phyloP scores from a whole-genome alignment of 148 eudicot species.

The Silene uniflora region DNA sequence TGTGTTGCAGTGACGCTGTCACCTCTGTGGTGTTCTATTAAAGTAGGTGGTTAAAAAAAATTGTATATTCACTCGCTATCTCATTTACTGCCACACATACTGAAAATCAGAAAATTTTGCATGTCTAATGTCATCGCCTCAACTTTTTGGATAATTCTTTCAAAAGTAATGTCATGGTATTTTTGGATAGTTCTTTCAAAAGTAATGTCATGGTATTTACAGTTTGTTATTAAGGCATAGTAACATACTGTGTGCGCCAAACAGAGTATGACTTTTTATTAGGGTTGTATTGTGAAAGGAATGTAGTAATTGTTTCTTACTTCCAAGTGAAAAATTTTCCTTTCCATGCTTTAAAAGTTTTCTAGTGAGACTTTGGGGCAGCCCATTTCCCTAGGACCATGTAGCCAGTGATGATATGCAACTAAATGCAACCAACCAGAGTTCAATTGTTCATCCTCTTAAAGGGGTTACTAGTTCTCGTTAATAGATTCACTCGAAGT shows the following conservation, averaged over 20 bases:
- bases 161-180: neutral
- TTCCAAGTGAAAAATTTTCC: too few species aligned
- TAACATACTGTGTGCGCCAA: too few species aligned
- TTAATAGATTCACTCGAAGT: neutral
- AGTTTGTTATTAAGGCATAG: too few species aligned
- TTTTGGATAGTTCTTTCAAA: neutral
- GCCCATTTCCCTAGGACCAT: too few species aligned
- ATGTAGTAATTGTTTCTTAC: too few species aligned
- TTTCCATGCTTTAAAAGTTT: too few species aligned
- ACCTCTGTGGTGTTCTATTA: neutral
- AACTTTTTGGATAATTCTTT: neutral
- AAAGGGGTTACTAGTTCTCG: neutral
- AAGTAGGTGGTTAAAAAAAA: neutral
- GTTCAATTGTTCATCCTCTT: too few species aligned
- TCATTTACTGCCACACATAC: neutral
- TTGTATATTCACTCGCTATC: neutral
- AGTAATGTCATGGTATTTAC: neutral
- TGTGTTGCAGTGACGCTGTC: neutral
- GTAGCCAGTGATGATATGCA: too few species aligned
- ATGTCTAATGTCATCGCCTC: constrained; percentile 2
- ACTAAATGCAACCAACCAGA: too few species aligned
- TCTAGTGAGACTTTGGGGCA: too few species aligned
- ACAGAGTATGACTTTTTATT: too few species aligned
- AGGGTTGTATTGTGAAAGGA: too few species aligned
- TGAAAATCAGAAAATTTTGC: neutral